Percentiles rank a stretch among this genome's conserved stretches.
Conservation (phyloP, 352 stramenopile species). For the Globisporangium nunn region DNA sequence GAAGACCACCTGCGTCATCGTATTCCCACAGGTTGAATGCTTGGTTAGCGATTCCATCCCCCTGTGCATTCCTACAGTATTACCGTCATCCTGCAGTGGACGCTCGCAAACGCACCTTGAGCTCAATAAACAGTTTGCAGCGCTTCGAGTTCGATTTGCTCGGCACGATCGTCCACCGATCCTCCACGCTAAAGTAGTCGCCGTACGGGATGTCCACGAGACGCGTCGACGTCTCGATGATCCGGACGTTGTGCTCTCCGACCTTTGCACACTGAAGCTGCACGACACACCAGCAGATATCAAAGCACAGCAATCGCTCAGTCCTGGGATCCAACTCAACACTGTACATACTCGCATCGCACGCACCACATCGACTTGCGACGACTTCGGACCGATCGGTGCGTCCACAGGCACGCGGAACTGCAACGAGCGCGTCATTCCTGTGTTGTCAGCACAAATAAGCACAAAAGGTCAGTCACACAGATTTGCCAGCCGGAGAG, state of each 20-base stretch:
- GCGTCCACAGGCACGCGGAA: slow-evolving; percentile 75
- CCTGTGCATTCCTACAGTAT: no score
- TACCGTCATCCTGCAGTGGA: no score
- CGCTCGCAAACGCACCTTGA: slow-evolving; percentile 32
- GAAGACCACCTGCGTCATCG: slow-evolving; percentile 48
- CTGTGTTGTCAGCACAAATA: slow-evolving; percentile 12
- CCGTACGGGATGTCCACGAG: slow-evolving; percentile 83
- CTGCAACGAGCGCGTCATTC: slow-evolving; percentile 55
- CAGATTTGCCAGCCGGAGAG: background rate
- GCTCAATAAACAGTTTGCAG: slow-evolving; percentile 68
- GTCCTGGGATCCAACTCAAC: background rate
- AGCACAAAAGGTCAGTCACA: background rate
- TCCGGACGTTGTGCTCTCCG: slow-evolving; percentile 25
- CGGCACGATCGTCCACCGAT: slow-evolving; percentile 71
- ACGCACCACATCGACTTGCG: slow-evolving; percentile 67
- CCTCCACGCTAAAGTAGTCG: slow-evolving; percentile 84
- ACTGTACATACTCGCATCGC: background rate
- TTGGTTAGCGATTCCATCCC: background rate
- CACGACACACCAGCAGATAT: background rate
- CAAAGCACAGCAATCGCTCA: background rate
- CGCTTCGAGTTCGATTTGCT: slow-evolving; percentile 25
- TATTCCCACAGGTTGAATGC: slow-evolving; percentile 2
- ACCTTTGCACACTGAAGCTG: slow-evolving; percentile 63
- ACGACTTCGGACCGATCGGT: slow-evolving; percentile 76
- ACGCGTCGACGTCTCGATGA: slow-evolving; percentile 72